These are phyloP conservation scores for Saccharomyces hybrid DNA, from an alignment of 1,139 yeast species.

Conservation along the genomic window DNA sequence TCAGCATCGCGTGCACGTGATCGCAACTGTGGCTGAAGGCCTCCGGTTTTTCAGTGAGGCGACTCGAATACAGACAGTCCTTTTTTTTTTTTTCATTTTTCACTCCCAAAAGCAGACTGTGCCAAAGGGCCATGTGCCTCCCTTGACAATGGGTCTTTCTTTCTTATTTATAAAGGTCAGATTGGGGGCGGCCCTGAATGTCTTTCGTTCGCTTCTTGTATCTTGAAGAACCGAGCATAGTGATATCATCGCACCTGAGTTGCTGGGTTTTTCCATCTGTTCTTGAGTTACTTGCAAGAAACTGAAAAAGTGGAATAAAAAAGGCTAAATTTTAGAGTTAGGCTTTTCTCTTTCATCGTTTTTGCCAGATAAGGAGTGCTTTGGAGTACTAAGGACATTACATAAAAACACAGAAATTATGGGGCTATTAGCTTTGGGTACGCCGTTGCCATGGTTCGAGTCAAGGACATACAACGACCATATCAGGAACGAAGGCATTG, in stretches of 20 bases:
- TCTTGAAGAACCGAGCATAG: background rate
- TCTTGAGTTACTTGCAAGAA: background rate
- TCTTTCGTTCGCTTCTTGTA: background rate
- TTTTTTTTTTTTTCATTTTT: background rate
- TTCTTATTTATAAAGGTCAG: background rate
- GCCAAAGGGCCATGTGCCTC: background rate
- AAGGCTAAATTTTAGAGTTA: background rate
- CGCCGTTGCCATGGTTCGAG: constrained; percentile 85
- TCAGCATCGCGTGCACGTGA: background rate
- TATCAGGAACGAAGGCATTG: constrained; percentile 74
- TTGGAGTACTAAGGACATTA: too few species aligned
- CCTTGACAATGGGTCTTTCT: background rate
- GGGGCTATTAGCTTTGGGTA: constrained; percentile 62
- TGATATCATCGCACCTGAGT: background rate
- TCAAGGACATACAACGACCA: constrained; percentile 66
- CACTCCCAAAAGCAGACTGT: background rate
- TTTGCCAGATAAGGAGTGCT: too few species aligned
- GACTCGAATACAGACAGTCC: background rate
- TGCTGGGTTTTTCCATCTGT: background rate
- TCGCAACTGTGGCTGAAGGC: background rate
- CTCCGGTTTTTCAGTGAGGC: background rate
- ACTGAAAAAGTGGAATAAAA: background rate
- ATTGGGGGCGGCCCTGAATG: too few species aligned
- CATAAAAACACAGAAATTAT: constrained; percentile 12
- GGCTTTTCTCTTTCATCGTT: too few species aligned